These are phyloP conservation scores for Candolleomyces eurysporus DNA, from an alignment of 768 basidiomycete genomes.

Conservation along the genomic window DNA sequence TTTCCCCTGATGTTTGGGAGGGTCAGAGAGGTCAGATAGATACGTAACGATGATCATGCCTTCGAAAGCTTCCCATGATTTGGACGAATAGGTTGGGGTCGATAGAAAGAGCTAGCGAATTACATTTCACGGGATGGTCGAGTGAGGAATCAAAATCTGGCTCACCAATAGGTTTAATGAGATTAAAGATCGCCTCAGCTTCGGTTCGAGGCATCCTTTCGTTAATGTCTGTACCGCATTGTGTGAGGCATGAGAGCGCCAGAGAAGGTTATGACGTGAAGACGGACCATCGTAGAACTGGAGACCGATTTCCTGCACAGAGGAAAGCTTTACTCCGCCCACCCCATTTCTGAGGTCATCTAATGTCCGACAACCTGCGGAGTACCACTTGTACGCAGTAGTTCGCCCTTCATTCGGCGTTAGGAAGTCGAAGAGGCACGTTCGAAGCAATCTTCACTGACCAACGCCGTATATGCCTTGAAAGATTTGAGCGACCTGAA, in stretches of 20 bases:
- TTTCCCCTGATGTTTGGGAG: slow-evolving; percentile 56
- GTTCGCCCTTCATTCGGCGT: slow-evolving; percentile 44
- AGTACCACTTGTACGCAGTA: slow-evolving; percentile 73
- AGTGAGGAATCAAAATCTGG: neutral
- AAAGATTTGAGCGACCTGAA: slow-evolving; percentile 56
- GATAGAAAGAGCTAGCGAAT: slow-evolving; percentile 56
- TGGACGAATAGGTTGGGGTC: slow-evolving; percentile 74
- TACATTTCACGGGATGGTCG: neutral
- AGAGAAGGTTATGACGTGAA: neutral
- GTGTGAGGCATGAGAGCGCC: neutral
- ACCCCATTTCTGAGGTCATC: slow-evolving; percentile 66
- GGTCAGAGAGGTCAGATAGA: neutral
- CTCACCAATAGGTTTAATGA: slow-evolving; percentile 70
- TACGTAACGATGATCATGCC: slow-evolving; percentile 36
- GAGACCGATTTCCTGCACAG: slow-evolving; percentile 66
- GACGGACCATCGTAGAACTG: slow-evolving; percentile 64
- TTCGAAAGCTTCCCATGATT: slow-evolving; percentile 90
- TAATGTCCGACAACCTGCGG: slow-evolving; percentile 72
- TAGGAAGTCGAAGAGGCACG: neutral
- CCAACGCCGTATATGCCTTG: slow-evolving; percentile 88
- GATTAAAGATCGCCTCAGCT: slow-evolving; percentile 67
- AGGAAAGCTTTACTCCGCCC: slow-evolving; percentile 57
- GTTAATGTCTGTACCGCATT: slow-evolving; percentile 62
- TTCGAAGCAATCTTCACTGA: slow-evolving; percentile 28
- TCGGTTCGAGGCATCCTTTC: slow-evolving; percentile 82